phyloP scores from a whole-genome alignment of 2,329 filamentous ascomycete species.

The Hymenotorrendiella dingleyae region DNA sequence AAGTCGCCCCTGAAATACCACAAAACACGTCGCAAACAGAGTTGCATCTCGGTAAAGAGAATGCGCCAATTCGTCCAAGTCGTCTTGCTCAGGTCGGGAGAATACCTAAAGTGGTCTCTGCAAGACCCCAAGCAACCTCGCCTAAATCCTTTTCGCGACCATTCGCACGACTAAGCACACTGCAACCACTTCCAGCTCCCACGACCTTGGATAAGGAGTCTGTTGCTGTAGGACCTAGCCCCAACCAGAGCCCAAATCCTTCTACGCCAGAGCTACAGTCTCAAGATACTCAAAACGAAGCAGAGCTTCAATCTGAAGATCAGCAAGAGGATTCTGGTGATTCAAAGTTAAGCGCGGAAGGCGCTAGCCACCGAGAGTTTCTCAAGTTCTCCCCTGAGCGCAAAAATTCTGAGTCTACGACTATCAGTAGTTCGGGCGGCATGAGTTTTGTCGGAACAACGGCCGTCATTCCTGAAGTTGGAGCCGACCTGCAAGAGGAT shows the following conservation, averaged over 20 bases:
- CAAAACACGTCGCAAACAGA: slow-evolving; percentile 23
- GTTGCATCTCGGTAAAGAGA: slow-evolving; percentile 16
- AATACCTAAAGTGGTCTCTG: slow-evolving; percentile 78
- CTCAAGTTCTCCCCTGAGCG: slow-evolving; percentile 62
- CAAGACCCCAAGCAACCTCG: slow-evolving; percentile 58
- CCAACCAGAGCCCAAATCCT: slow-evolving; percentile 33
- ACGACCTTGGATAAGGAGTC: slow-evolving; percentile 34
- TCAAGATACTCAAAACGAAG: not conserved
- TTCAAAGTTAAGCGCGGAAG: slow-evolving; percentile 15
- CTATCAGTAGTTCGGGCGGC: slow-evolving; percentile 56
- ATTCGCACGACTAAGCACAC: slow-evolving; percentile 55
- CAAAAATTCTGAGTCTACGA: slow-evolving; percentile 62
- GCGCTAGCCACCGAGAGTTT: slow-evolving; percentile 50
- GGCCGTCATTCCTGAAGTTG: slow-evolving; percentile 57
- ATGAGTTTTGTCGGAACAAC: slow-evolving; percentile 55
- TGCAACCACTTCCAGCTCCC: slow-evolving; percentile 30
- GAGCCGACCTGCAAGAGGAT: slow-evolving; percentile 71
- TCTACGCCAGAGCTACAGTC: slow-evolving; percentile 17
- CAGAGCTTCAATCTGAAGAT: not conserved
- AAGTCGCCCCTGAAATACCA: slow-evolving; percentile 15
- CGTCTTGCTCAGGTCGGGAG: slow-evolving; percentile 75
- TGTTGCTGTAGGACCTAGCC: slow-evolving; percentile 43
- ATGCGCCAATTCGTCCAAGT: slow-evolving; percentile 28
- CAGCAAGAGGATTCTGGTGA: slow-evolving; percentile 19
- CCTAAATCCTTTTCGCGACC: slow-evolving; percentile 82